phyloP scores from a whole-genome alignment of 2,329 filamentous ascomycete species.

The Pseudocercospora crystallina region DNA sequence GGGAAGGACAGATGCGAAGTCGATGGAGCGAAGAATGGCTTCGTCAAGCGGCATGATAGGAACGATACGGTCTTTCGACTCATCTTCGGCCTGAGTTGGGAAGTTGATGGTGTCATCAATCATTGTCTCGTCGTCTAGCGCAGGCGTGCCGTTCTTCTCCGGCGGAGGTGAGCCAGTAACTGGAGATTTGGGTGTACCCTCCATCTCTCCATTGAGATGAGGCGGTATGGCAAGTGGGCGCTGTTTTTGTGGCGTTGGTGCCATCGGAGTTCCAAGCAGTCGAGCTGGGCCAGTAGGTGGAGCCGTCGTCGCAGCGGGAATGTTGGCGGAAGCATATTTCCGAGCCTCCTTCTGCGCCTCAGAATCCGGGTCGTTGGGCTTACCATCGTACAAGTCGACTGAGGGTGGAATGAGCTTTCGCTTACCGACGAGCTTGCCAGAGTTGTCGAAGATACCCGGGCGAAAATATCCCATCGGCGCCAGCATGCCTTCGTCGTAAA shows the following conservation, averaged over 20 bases:
- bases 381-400: slow-evolving; percentile 89
- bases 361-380: slow-evolving; percentile 87
- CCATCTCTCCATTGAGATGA: slow-evolving; percentile 65
- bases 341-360: slow-evolving; percentile 73
- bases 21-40: slow-evolving; percentile 85
- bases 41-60: slow-evolving; percentile 81
- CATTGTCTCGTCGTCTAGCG: slow-evolving; percentile 49
- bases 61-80: slow-evolving; percentile 75
- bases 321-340: slow-evolving; percentile 48
- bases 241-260: slow-evolving; percentile 31
- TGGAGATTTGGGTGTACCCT: slow-evolving; percentile 78
- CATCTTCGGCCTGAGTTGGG: slow-evolving; percentile 23
- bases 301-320: slow-evolving; percentile 42
- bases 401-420: slow-evolving; percentile 82
- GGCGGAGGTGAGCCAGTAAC: slow-evolving; percentile 85
- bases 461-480: slow-evolving; percentile 94
- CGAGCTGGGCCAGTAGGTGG: slow-evolving; percentile 48
- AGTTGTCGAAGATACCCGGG: slow-evolving; percentile 81
- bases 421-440: slow-evolving; percentile 73
- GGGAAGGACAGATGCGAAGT: slow-evolving; percentile 65
- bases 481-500: slow-evolving; percentile 94
- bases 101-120: slow-evolving; percentile 31
- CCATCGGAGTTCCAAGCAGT: slow-evolving; percentile 26
- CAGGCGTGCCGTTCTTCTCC: slow-evolving; percentile 70
- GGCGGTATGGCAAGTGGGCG: slow-evolving; percentile 63